A percentile compares a stretch with the other conserved stretches of the same genome.
Conservation (phyloP, 805 yeast genomes). For the Geotrichum ghanense region DNA sequence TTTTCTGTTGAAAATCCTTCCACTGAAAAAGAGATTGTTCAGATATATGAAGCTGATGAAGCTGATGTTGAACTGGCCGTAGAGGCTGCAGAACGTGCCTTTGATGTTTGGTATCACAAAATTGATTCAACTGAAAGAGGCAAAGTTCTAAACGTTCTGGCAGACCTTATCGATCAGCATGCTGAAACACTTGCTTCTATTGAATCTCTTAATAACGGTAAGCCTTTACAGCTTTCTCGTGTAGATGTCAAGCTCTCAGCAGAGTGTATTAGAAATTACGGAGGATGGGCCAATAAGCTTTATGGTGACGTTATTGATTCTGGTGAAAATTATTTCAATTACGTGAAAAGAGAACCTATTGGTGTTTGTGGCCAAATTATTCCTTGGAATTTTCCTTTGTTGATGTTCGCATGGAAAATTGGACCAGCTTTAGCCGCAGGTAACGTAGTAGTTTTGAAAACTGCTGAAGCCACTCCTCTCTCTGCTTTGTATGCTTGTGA, state of each 20-base stretch:
- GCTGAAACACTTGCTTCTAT: constrained; percentile 65
- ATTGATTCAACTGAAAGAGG: constrained; percentile 61
- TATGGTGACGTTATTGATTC: constrained; percentile 53
- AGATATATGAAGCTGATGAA: constrained; percentile 59
- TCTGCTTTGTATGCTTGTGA: constrained; percentile 51
- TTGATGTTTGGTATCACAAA: constrained; percentile 44
- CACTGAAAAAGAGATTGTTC: constrained; percentile 45
- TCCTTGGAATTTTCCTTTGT: constrained; percentile 65
- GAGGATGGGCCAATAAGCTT: constrained; percentile 68
- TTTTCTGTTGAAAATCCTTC: constrained; percentile 39
- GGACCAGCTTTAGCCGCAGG: constrained; percentile 82
- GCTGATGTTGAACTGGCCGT: constrained; percentile 78
- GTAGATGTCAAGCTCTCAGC: constrained; percentile 48
- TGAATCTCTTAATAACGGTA: constrained; percentile 88
- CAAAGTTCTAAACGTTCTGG: constrained; percentile 51
- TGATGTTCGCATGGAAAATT: constrained; percentile 71
- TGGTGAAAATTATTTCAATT: constrained; percentile 51
- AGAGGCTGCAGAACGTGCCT: constrained; percentile 74
- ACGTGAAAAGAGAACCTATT: constrained; percentile 56
- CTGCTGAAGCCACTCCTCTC: constrained; percentile 70
- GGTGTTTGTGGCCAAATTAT: constrained; percentile 61
- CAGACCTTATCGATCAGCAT: constrained; percentile 66
- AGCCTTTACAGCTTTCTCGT: constrained; percentile 35
- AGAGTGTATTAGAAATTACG: constrained; percentile 50
- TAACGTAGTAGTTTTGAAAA: constrained; percentile 58